Conservation (phyloP, 768 basidiomycete species). For the Serendipita sp. region DNA sequence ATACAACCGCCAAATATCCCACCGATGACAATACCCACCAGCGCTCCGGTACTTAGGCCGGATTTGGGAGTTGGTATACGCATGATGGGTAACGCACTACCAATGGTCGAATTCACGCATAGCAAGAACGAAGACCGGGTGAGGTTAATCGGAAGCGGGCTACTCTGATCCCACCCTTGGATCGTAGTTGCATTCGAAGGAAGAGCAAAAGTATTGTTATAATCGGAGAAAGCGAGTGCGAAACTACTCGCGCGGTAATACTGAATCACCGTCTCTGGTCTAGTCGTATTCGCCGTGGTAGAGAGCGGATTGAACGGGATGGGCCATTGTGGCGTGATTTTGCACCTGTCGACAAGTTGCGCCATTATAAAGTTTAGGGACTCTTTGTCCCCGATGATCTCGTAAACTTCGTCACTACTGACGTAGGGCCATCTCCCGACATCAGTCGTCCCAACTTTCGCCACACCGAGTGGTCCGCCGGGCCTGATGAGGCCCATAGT, state of each 20-base stretch:
- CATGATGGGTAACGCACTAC: slow-evolving; percentile 15
- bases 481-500: neutral
- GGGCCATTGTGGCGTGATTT: neutral
- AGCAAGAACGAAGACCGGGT: neutral
- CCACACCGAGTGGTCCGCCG: slow-evolving; percentile 3
- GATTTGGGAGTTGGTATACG: slow-evolving; percentile 19
- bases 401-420: neutral
- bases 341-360: slow-evolving; percentile 4
- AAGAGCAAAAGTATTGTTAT: slow-evolving; percentile 10
- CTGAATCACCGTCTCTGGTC: slow-evolving; percentile 9
- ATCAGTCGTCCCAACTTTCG: neutral
- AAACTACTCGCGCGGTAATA: slow-evolving; percentile 11
- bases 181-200: neutral
- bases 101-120: neutral
- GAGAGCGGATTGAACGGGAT: neutral
- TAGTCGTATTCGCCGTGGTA: neutral
- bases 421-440: neutral
- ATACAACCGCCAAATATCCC: neutral
- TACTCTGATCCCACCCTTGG: neutral
- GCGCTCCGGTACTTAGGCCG: neutral
- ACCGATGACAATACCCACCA: neutral
- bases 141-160: neutral
- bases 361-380: slow-evolving; percentile 3
- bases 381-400: slow-evolving; percentile 7
- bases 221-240: slow-evolving; percentile 8